Evolutionary conservation across 768 basidiomycete species (phyloP).

Genomic region (Amanita jacksonii): DNA sequence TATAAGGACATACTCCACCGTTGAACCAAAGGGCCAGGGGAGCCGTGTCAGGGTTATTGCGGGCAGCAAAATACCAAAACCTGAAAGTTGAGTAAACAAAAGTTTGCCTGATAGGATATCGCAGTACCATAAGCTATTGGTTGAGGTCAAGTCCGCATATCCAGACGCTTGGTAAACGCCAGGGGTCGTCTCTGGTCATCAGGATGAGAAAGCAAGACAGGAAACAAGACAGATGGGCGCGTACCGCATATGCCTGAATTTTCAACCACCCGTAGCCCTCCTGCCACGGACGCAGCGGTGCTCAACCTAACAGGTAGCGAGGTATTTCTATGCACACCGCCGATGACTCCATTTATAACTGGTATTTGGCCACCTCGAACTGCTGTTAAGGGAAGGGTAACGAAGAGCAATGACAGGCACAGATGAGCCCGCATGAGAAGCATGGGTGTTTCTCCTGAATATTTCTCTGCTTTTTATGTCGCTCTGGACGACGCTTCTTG

Average conservation of each 20-base stretch:
- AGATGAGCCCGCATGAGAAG: not conserved
- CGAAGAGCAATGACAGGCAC: not conserved
- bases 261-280: conserved; percentile 44
- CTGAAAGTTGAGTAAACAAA: conserved; percentile 17
- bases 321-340: conserved; percentile 32
- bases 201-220: not conserved
- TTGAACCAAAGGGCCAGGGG: conserved; percentile 64
- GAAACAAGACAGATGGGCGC: conserved; percentile 3
- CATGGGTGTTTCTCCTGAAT: too few species aligned
- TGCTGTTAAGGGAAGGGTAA: not conserved
- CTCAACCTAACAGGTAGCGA: conserved; percentile 12
- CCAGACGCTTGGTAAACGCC: conserved; percentile 57
- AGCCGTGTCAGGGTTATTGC: conserved; percentile 49
- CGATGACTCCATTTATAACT: conserved; percentile 38
- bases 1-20: conserved; percentile 36
- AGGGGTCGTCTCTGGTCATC: conserved; percentile 40
- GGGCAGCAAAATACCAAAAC: conserved; percentile 64
- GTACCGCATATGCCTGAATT: conserved; percentile 55
- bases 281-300: conserved; percentile 27
- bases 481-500: too few species aligned
- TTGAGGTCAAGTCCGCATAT: conserved; percentile 48
- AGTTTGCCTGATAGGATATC: not conserved
- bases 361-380: conserved; percentile 33
- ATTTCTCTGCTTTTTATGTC: too few species aligned
- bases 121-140: conserved; percentile 47